A percentile compares a stretch with the other conserved stretches of the same genome.
Evolutionary conservation across 495 filamentous ascomycete species (phyloP).

Genomic region (Penicillium canariense): DNA sequence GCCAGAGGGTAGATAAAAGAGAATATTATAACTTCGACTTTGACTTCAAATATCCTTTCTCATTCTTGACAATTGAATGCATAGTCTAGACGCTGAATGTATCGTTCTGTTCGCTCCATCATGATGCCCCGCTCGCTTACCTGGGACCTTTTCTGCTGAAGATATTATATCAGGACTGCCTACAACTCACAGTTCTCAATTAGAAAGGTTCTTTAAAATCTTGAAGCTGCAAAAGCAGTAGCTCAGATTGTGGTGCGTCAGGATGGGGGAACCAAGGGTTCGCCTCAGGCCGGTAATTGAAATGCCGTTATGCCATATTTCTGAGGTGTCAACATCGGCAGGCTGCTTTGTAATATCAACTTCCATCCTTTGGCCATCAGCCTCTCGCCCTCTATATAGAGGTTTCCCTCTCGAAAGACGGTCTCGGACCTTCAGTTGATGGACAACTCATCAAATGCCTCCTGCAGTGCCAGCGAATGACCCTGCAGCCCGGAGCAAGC

Average conservation of each 20-base stretch:
- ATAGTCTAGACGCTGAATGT: no score
- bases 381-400: not conserved
- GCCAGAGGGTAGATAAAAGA: no score
- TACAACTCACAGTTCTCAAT: no score
- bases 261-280: not conserved
- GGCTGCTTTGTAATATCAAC: conserved; percentile 19
- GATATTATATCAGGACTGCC: no score
- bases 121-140: no score
- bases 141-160: no score
- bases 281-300: not conserved
- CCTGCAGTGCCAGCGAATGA: conserved; percentile 12
- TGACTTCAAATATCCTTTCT: no score
- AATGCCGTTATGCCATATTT: not conserved
- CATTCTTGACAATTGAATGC: no score
- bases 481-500: conserved; percentile 12
- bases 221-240: no score
- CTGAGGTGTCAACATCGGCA: conserved; percentile 1
- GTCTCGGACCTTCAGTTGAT: not conserved
- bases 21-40: no score
- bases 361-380: not conserved
- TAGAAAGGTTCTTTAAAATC: no score
- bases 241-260: not conserved
- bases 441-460: conserved; percentile 4
- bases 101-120: no score
- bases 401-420: not conserved